phyloP scores from a whole-genome alignment of 2,329 filamentous ascomycete genomes.

The Fusarium phyllophilum region DNA sequence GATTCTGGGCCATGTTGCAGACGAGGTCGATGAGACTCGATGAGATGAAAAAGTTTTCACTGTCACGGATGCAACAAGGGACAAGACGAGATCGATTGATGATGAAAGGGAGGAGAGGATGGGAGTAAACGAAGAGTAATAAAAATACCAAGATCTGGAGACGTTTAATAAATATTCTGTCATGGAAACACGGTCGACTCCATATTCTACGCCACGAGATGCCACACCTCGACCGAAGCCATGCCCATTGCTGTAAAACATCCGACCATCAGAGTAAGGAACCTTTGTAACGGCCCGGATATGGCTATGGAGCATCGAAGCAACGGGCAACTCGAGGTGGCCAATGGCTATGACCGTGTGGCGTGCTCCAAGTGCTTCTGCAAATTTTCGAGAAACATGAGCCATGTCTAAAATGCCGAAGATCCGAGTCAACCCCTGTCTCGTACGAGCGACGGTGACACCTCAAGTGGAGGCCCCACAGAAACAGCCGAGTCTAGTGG shows the following conservation, averaged over 20 bases:
- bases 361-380: constrained; percentile 1
- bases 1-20: constrained; percentile 47
- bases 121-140: constrained; percentile 19
- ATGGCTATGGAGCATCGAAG: constrained; percentile 4
- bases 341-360: constrained; percentile 27
- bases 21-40: background rate
- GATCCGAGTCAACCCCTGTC: constrained; percentile 25
- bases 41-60: constrained; percentile 2
- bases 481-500: constrained; percentile 19
- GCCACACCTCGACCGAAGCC: constrained; percentile 4
- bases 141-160: constrained; percentile 29
- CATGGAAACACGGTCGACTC: constrained; percentile 16
- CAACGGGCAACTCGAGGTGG: background rate
- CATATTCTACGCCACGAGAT: background rate
- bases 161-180: constrained; percentile 34
- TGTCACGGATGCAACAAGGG: constrained; percentile 14
- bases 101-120: constrained; percentile 6
- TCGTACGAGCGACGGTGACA: constrained; percentile 37
- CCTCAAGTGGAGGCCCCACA: constrained; percentile 31
- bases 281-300: constrained; percentile 40
- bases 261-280: constrained; percentile 34
- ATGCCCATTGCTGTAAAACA: constrained; percentile 31
- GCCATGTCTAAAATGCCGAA: constrained; percentile 35
- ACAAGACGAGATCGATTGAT: background rate
- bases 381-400: constrained; percentile 42